Base-by-base conservation (phyloP, 768 basidiomycete species). In the Dioszegia hungarica region DNA sequence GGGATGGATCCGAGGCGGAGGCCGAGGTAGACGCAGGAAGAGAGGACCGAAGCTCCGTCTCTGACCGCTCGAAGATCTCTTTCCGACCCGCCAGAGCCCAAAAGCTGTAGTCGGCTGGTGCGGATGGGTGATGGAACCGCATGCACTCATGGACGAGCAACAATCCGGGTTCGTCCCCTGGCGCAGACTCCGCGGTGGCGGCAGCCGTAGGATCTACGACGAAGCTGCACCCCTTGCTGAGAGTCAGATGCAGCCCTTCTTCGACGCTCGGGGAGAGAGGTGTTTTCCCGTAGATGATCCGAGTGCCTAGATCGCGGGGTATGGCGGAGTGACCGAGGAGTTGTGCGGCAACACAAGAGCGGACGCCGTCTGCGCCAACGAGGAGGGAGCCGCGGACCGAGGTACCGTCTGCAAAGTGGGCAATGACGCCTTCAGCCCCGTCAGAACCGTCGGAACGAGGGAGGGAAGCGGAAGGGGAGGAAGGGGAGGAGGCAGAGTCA, bases 241-340 rank as follows among this genome's bases (percentile, higher is more conserved):
- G 28, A 0, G 22, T 51, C 10, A 27, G 12, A 25, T 52, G 43
- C 2, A 63, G 46, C 10, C 19, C 27, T 29, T 31, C 19, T n/a
- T 47, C 34, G 25, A 60, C n/a, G 10, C 31, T 47, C 15, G 48
- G n/a, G 3, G 24, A 47, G 12, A 57, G 25, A 1, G 55, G 62
- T 11, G 62, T 63, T 34, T 60, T 60, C n/a, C 62, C 62, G 43
- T 60, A 63, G 24, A 63, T 48, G 17, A 63, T 51, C 19, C 58
- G 58, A 14, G 24, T 17, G 24, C 49, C 54, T 11, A 57, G 31
- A 43, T 60, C 58, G 2, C 29, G 29, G 5, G 59, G 54, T 31
- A 11, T 19, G 5, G 43, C 39, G 14, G 10, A 9, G 1, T 36
- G 31, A 28, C 54, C 62, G 5, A 52, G 29, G 15, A 60, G 49